Conservation (phyloP, 176 grass and related monocot genomes). For the Musa beccarii region DNA sequence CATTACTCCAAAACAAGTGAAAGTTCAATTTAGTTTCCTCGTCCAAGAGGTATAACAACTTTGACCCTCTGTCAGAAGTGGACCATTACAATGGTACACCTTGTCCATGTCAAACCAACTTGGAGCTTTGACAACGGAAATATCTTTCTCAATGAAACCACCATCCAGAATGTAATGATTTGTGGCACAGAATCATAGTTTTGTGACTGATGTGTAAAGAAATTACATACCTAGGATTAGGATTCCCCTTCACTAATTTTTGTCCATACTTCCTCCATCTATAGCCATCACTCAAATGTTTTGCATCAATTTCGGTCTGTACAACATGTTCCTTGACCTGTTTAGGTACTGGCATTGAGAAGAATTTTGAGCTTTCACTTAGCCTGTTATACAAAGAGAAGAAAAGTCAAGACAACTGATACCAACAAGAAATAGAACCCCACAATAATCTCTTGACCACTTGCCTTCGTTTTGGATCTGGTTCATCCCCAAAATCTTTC, state of each 20-base stretch:
- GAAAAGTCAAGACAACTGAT: constrained; percentile 27
- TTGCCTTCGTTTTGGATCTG: constrained; percentile 39
- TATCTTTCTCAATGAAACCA: too few species aligned
- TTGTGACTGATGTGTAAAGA: constrained; percentile 2
- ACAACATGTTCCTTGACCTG: constrained; percentile 81
- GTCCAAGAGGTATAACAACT: too few species aligned
- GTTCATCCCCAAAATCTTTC: constrained; percentile 15
- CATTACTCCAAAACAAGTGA: too few species aligned
- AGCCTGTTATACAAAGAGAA: constrained; percentile 37
- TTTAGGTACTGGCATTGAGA: constrained; percentile 49
- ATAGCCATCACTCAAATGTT: constrained; percentile 79
- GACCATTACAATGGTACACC: too few species aligned
- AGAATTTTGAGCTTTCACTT: constrained; percentile 29
- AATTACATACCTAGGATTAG: constrained; percentile 70
- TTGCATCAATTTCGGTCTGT: constrained; percentile 41
- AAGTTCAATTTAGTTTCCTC: too few species aligned
- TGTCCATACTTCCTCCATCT: constrained; percentile 99
- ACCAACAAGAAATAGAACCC: constrained; percentile 9
- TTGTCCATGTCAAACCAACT: too few species aligned
- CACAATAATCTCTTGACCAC: constrained; percentile 8
- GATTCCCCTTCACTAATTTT: constrained; percentile 97
- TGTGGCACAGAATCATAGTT: background rate
- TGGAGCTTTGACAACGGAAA: too few species aligned
- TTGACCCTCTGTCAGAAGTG: too few species aligned
- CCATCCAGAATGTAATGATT: too few species aligned